Conservation (phyloP, 2,329 filamentous ascomycete genomes). For the Apiospora arundinis region DNA sequence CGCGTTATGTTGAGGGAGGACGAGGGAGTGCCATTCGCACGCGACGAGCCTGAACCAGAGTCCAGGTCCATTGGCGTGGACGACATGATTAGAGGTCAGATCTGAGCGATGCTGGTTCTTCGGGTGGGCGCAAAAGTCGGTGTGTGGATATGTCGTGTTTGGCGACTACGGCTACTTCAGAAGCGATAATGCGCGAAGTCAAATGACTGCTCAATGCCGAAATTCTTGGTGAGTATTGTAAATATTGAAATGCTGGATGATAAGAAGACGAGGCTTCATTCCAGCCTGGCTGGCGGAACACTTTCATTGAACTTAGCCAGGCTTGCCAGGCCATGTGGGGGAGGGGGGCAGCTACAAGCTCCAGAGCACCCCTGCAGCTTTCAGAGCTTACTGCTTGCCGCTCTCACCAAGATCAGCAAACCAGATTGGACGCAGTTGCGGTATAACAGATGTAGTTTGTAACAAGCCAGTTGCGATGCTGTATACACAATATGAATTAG, state of each 20-base stretch:
- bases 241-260: background rate
- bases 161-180: background rate
- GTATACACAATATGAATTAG: too few relatives aligned
- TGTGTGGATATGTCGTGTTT: background rate
- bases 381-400: background rate
- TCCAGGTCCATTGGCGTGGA: conserved; percentile 61
- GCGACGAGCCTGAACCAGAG: conserved; percentile 45
- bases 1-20: conserved; percentile 57
- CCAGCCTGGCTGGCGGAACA: background rate
- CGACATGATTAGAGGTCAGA: conserved; percentile 17
- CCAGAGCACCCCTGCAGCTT: conserved; percentile 1
- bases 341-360: background rate
- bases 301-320: background rate
- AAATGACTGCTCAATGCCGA: background rate
- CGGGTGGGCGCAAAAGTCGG: background rate
- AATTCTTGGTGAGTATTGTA: background rate
- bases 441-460: too few relatives aligned
- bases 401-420: background rate
- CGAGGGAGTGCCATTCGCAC: conserved; percentile 46
- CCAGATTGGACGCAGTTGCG: too few relatives aligned
- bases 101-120: background rate
- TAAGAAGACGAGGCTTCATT: background rate
- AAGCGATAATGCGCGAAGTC: background rate
- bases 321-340: conserved; percentile 12
- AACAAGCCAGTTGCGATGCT: too few relatives aligned